Evolutionary conservation across 768 basidiomycete species (phyloP), one percentile per base, ranked within the genome.

Genomic region (Rhodotorula toruloides): DNA sequence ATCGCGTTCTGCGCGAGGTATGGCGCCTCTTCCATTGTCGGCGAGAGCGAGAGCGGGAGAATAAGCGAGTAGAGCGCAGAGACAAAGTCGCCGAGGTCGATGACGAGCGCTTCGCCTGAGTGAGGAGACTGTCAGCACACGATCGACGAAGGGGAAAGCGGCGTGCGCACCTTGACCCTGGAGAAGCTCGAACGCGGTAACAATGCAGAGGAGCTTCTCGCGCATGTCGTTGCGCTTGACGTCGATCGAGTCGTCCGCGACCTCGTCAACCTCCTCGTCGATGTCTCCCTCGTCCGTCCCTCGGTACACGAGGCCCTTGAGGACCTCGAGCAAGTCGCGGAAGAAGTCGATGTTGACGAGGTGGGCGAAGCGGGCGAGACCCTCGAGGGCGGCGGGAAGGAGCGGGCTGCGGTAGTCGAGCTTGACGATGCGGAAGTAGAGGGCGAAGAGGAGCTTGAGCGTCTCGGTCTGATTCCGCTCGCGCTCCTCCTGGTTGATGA

Each of bases 281-380:
- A 50, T 48, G 14, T 25, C 31, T 6, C 22, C 49, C 7, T 21
- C 61, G 5, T 54, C 67, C 17, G 68, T 53, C 47, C 77, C 76
- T 67, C 84, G 84, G 57, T 80, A 75, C 73, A 93, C 84, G 63
- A 93, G 83, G 63, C 82, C 82, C 79, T 89, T 89, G 40, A 99
- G 81, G 10, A 92, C 90, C 59, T 84, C 82, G 81, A 99, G 83
- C 53, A 99, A 81, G 79, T 99, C 96, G 75, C 87, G 87, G 84
- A 98, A 99, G 80, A 99, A 98, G 77, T 99, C 93, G 73, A 98
- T 84, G 78, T 96, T 99, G 77, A 99, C 91, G 63, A 97, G 84
- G 76, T 98, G 96, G 1, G 94, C 88, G 75, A 90, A 98, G 79
- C 85, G 87, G 5, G 92, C 86, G 73, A 98, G 88, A 67, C 96